Percentiles rank a stretch among this genome's conserved stretches.
Conservation (phyloP, 495 filamentous ascomycete genomes). For the Lepraria neglecta region DNA sequence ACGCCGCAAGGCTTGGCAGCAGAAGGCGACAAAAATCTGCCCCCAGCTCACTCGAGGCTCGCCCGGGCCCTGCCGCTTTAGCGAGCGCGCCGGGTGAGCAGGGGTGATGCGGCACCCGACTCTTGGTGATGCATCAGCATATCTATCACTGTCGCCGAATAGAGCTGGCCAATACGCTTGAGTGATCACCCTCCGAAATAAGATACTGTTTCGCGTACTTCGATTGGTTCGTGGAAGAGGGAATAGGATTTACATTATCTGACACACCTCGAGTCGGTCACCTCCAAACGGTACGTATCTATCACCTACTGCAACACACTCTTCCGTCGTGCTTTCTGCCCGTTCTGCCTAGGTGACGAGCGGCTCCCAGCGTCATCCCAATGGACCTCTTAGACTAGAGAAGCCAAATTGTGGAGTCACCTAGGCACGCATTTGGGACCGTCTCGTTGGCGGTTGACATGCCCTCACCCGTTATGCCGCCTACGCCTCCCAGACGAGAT, state of each 20-base stretch:
- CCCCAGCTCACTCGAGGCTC: too few species aligned
- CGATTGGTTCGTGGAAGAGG: neutral
- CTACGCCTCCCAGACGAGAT: neutral
- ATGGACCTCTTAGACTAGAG: too few species aligned
- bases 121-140: too few species aligned
- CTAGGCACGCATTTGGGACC: constrained; percentile 1
- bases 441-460: constrained; percentile 6
- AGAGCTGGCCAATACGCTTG: neutral
- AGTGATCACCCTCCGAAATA: neutral
- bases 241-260: neutral
- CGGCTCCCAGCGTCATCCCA: neutral
- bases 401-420: too few species aligned
- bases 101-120: too few species aligned
- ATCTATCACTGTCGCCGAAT: neutral
- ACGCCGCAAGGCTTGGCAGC: too few species aligned
- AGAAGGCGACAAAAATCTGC: too few species aligned
- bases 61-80: too few species aligned
- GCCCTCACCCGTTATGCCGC: constrained; percentile 9
- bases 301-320: neutral
- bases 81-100: too few species aligned
- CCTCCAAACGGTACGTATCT: neutral
- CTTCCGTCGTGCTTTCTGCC: neutral
- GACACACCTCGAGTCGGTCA: neutral
- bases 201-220: neutral
- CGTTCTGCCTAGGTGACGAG: neutral